Evolutionary conservation across 139 green algal species (phyloP).

Genomic region (Coelastrella sp.): DNA sequence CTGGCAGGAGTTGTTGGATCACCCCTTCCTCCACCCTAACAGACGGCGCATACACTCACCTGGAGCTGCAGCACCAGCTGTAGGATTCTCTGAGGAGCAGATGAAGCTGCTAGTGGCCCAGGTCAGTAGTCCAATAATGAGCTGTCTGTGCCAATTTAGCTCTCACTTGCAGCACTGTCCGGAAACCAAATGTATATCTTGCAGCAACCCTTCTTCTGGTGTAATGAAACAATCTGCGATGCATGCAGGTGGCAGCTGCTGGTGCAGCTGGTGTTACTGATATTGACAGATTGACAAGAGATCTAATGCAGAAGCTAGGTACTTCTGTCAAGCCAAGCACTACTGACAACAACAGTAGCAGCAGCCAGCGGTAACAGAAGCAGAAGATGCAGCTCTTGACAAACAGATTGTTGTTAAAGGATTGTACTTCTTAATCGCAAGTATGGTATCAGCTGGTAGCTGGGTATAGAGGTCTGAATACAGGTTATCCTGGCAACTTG

Average conservation of each 20-base stretch:
- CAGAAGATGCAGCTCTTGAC: too few relatives aligned
- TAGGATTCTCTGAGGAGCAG: constrained; percentile 4
- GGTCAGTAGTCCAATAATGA: constrained; percentile 10
- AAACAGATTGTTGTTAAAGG: too few relatives aligned
- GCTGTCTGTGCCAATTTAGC: too few relatives aligned
- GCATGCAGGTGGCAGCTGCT: constrained; percentile 52
- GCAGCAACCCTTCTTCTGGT: too few relatives aligned
- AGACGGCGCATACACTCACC: background rate
- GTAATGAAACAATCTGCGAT: background rate
- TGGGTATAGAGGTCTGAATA: too few relatives aligned
- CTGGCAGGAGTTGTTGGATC: constrained; percentile 86
- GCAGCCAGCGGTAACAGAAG: too few relatives aligned
- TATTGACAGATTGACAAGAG: constrained; percentile 72
- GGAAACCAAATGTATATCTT: too few relatives aligned
- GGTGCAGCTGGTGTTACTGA: constrained; percentile 61
- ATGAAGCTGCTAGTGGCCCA: constrained; percentile 28
- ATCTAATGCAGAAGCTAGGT: constrained; percentile 79
- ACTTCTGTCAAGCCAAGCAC: too few relatives aligned
- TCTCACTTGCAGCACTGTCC: too few relatives aligned
- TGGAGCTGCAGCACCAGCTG: constrained; percentile 16
- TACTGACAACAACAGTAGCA: background rate
- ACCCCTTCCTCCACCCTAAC: constrained; percentile 89
- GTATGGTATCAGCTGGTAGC: too few relatives aligned
- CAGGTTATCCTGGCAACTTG: too few relatives aligned
- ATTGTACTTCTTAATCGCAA: too few relatives aligned